Evolutionary conservation across 2,329 filamentous ascomycete species (phyloP).

Genomic region (Fusarium mundagurra): DNA sequence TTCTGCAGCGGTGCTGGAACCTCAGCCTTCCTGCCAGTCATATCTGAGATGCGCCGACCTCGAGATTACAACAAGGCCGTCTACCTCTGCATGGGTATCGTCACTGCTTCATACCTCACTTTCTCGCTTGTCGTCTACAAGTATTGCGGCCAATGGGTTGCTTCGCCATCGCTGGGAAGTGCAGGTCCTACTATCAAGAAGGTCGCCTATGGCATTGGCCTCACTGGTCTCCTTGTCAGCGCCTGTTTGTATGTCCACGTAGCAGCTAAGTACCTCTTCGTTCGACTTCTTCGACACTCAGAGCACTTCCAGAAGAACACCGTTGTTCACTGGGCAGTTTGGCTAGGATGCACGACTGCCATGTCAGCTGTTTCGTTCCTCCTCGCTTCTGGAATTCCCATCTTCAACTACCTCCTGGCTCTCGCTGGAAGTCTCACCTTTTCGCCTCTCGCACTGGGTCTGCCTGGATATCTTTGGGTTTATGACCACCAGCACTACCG

Average conservation of each 20-base stretch:
- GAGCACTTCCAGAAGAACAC: conserved; percentile 50
- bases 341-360: conserved; percentile 46
- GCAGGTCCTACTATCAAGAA: conserved; percentile 45
- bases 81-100: conserved; percentile 36
- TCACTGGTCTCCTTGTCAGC: conserved; percentile 44
- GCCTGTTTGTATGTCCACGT: conserved; percentile 51
- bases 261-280: conserved; percentile 53
- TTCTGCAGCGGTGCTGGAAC: conserved; percentile 62
- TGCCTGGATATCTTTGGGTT: conserved; percentile 43
- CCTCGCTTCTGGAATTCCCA: conserved; percentile 38
- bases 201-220: conserved; percentile 46
- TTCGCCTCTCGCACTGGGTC: conserved; percentile 44
- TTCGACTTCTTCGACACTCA: conserved; percentile 51
- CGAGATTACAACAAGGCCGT: conserved; percentile 41
- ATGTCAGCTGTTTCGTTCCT: conserved; percentile 35
- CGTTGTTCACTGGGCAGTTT: conserved; percentile 48
- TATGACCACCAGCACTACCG: conserved; percentile 23
- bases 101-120: conserved; percentile 43
- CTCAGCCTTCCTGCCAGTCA: conserved; percentile 52
- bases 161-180: conserved; percentile 45
- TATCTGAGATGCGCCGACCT: conserved; percentile 62
- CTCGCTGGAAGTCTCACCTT: conserved; percentile 46
- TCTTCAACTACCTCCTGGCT: conserved; percentile 48
- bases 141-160: conserved; percentile 44
- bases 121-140: conserved; percentile 46